phyloP scores from a whole-genome alignment of 2,329 filamentous ascomycete species.

The Coleophoma crateriformis region DNA sequence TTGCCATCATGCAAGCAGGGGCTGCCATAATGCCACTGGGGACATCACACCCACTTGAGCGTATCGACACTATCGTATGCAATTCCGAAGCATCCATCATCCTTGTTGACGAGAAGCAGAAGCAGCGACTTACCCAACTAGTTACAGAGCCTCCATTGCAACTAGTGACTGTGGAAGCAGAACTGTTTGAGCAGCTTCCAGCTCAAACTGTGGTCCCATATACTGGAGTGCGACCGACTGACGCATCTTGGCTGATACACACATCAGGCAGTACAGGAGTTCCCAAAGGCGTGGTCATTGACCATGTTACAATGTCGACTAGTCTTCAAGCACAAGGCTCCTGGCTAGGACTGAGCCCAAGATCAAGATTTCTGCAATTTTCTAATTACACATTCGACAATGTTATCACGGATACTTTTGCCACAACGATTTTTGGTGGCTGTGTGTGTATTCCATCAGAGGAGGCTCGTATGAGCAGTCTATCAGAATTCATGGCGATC shows the following conservation, averaged over 20 bases:
- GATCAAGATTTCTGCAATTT: slow-evolving; percentile 1
- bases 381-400: slow-evolving; percentile 1
- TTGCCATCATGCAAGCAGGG: slow-evolving; percentile 2
- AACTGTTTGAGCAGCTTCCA: slow-evolving; percentile 1
- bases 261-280: slow-evolving; percentile 1
- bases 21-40: slow-evolving; percentile 1
- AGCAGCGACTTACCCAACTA: not conserved
- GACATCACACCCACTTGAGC: not conserved
- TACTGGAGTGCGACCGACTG: not conserved
- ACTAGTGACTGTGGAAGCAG: not conserved
- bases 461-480: not conserved
- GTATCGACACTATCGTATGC: not conserved
- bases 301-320: not conserved
- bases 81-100: not conserved
- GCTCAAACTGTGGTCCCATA: not conserved
- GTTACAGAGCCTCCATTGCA: not conserved
- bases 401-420: slow-evolving; percentile 1
- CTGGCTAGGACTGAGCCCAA: not conserved
- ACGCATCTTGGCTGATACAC: slow-evolving; percentile 1
- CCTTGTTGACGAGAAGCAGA: slow-evolving; percentile 1
- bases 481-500: not conserved
- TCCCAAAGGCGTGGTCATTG: slow-evolving; percentile 1
- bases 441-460: slow-evolving; percentile 1
- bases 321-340: slow-evolving; percentile 1
- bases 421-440: not conserved